Evolutionary conservation across 2,329 filamentous ascomycete genomes (phyloP), one percentile per base, ranked within the genome.

Genomic region (Xylariales sp.): DNA sequence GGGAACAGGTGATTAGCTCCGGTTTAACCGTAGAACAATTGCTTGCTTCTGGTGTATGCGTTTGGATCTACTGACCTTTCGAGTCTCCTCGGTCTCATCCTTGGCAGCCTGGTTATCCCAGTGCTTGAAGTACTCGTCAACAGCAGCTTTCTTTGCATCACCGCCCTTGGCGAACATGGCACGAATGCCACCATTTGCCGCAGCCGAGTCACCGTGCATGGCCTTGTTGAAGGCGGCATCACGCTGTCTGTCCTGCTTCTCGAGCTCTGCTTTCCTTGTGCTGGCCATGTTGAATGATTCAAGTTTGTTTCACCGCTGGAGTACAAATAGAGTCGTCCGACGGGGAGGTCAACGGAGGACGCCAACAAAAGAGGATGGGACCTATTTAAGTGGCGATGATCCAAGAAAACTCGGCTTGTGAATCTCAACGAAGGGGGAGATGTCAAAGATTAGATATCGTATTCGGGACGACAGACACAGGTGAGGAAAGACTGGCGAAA

Each of bases 81-180:
- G 82, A 53, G 78, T 83, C 57, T 84, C 87, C 41, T 83, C 78
- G 2, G 91, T 97, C 76, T 98, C 93, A 31, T 83, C 77, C 48
- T 76, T 81, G 22, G 72, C 85, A 33, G 71, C 67, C 69, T 94
- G 89, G 71, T 91, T 85, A 65, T 95, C 88, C 86, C 87, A 95
- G 64, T 95, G 89, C 76, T 94, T 94, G 73, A 95, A 95, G 70
- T 95, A 95, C 64, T 94, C 87, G 59, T 93, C 86, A 20, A 90
- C 78, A 34, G 88, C 88, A 39, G 84, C 83, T 62, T 88, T 80
- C 60, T 94, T 86, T 6, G 88, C 88, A 21, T 71, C 59, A 21
- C 57, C 51, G 64, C 93, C 84, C 73, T 98, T 98, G 62, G 75
- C 74, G 58, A 95, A 73, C 82, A 96, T 90, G 56, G 91, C 87